phyloP scores from a whole-genome alignment of 2,329 filamentous ascomycete species.

The Cladosporium sp. region DNA sequence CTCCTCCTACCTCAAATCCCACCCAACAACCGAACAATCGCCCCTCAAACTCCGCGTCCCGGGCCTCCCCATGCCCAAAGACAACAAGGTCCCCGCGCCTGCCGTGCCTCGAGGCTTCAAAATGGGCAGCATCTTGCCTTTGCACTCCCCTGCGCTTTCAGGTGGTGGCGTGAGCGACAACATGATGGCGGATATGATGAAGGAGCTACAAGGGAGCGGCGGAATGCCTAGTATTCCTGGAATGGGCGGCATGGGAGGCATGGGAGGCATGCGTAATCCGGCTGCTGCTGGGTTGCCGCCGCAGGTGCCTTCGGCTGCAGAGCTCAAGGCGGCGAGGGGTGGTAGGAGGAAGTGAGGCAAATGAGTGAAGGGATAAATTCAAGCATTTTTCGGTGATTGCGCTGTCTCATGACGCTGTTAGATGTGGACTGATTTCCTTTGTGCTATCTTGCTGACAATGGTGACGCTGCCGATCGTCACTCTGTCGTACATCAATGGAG shows the following conservation, averaged over 20 bases:
- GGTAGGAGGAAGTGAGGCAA: slow-evolving; percentile 26
- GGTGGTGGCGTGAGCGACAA: slow-evolving; percentile 94
- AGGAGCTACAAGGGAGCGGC: slow-evolving; percentile 60
- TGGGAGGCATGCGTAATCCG: slow-evolving; percentile 14
- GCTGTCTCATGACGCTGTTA: no score
- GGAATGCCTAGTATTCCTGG: slow-evolving; percentile 27
- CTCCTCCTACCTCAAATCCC: slow-evolving; percentile 66
- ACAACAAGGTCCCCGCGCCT: slow-evolving; percentile 52
- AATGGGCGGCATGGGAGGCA: slow-evolving; percentile 27
- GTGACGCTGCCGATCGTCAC: no score
- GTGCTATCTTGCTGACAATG: no score
- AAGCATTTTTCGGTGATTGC: no score
- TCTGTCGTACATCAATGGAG: no score
- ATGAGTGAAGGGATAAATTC: slow-evolving; percentile 14
- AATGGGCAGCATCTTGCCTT: slow-evolving; percentile 75
- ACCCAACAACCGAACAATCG: slow-evolving; percentile 71
- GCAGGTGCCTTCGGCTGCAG: slow-evolving; percentile 14
- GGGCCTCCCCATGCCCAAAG: slow-evolving; percentile 67
- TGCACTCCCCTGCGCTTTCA: slow-evolving; percentile 83
- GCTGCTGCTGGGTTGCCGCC: slow-evolving; percentile 8
- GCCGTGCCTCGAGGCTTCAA: slow-evolving; percentile 79
- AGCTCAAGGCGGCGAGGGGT: slow-evolving; percentile 23
- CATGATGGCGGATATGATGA: slow-evolving; percentile 94
- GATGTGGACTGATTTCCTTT: no score
- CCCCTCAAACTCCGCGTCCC: slow-evolving; percentile 69